phyloP scores from a whole-genome alignment of 176 grass and related monocot species.

The Tillandsia fasciculata region DNA sequence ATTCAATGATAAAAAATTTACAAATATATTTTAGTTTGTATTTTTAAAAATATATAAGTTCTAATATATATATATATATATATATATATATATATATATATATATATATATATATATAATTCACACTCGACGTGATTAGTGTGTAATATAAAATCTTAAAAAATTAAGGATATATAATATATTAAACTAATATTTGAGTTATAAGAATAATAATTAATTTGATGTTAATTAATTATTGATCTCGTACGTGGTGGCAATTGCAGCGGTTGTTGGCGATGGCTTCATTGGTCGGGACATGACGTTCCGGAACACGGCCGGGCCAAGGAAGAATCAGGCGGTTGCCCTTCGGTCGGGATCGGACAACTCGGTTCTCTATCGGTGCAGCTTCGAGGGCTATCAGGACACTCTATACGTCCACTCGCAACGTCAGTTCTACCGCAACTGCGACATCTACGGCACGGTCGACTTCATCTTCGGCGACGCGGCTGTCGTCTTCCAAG shows the following conservation, averaged over 20 bases:
- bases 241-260: background rate
- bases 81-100: too few relatives aligned
- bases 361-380: background rate
- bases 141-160: too few relatives aligned
- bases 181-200: too few relatives aligned
- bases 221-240: background rate
- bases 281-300: background rate
- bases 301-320: background rate
- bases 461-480: slow-evolving; percentile 4
- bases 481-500: background rate
- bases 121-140: too few relatives aligned
- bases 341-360: background rate
- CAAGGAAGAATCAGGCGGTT: background rate
- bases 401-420: slow-evolving; percentile 1
- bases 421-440: slow-evolving; percentile 1
- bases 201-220: background rate
- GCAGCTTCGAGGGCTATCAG: background rate
- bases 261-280: background rate
- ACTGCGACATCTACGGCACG: slow-evolving; percentile 1
- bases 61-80: too few relatives aligned
- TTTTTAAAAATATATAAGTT: too few relatives aligned
- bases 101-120: too few relatives aligned
- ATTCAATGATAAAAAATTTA: too few relatives aligned
- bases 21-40: too few relatives aligned
- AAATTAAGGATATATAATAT: too few relatives aligned